phyloP scores from a whole-genome alignment of 805 yeast genomes.

The Dipodascopsis uninucleata region DNA sequence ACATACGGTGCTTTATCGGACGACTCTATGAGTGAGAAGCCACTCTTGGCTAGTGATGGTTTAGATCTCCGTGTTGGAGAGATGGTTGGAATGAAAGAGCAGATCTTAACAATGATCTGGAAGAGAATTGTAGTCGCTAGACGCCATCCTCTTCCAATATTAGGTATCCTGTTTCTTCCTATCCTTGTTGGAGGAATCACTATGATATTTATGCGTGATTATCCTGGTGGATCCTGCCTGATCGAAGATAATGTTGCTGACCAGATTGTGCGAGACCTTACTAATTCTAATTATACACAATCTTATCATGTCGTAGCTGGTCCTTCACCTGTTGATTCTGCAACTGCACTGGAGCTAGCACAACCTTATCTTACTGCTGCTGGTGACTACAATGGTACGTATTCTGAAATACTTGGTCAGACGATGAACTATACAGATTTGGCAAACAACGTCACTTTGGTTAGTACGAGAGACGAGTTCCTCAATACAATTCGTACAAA shows the following conservation, averaged over 20 bases:
- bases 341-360: constrained; percentile 18
- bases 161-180: constrained; percentile 33
- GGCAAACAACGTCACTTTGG: constrained; percentile 20
- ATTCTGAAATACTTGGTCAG: constrained; percentile 12
- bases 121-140: constrained; percentile 34
- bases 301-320: constrained; percentile 18
- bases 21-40: constrained; percentile 7
- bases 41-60: constrained; percentile 4
- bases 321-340: constrained; percentile 24
- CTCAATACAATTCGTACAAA: constrained; percentile 27
- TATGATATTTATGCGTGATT: constrained; percentile 24
- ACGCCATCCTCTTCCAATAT: constrained; percentile 33
- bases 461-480: constrained; percentile 29
- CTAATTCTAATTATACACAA: constrained; percentile 13
- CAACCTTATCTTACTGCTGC: constrained; percentile 16
- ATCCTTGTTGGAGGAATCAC: constrained; percentile 34
- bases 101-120: constrained; percentile 34
- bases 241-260: constrained; percentile 26
- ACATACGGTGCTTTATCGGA: constrained; percentile 20
- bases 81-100: constrained; percentile 27
- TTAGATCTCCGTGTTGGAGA: constrained; percentile 25
- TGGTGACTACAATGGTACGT: constrained; percentile 14
- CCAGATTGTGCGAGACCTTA: constrained; percentile 20
- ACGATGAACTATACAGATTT: constrained; percentile 8
- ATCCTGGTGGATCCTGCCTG: constrained; percentile 24